Base-by-base conservation (phyloP, 208 protist species). In the Willaertia magna region DNA sequence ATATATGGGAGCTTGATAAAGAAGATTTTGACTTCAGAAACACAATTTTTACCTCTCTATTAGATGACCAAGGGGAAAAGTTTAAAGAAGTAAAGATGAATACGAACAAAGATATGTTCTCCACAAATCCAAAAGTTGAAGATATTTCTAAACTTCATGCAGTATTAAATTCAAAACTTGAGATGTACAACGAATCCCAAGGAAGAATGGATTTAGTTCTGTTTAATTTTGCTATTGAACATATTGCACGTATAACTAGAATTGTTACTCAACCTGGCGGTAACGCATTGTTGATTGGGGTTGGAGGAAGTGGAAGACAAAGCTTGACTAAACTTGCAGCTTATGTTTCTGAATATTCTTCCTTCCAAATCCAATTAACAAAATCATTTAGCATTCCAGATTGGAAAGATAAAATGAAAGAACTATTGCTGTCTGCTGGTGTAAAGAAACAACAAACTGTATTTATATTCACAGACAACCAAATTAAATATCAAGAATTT, bases 141-240 rank as follows among this genome's bases (percentile, higher is more conserved):
- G 40, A 40, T 44, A 59, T 59, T 82, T 9, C 22, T 26, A 55
- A 82, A 34, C 22, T 55, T 9, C 47, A 82, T 82, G 9, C 0
- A 1, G 34, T 67, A 12, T 67, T 67, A 9, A 4, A 16, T 34
- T 67, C 55, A 34, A 67, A 67, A 67, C 34, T 67, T 1, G 55
- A 67, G 34, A n/a, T n/a, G 12, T 67, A 67, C 55, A 67, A 67
- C 34, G 55, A 92, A 40, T 92, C 89, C 34, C 91, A 90, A 14
- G 92, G 91, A 18, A 91, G 94, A 49, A 95, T 98, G 74, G 92
- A 96, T 89, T 90, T 98, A 0, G 96, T 98, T 52, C 90, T 98
- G 52, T 98, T 98, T 89, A 94, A 94, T 11, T 97, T 97, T 88
- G 96, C 97, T 7, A 88, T 98, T n/a, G 93, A 97, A 88, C 96